These are phyloP conservation scores for Zymoseptoria crescenta DNA, from an alignment of 2,329 filamentous ascomycete species.

Conservation along the genomic window DNA sequence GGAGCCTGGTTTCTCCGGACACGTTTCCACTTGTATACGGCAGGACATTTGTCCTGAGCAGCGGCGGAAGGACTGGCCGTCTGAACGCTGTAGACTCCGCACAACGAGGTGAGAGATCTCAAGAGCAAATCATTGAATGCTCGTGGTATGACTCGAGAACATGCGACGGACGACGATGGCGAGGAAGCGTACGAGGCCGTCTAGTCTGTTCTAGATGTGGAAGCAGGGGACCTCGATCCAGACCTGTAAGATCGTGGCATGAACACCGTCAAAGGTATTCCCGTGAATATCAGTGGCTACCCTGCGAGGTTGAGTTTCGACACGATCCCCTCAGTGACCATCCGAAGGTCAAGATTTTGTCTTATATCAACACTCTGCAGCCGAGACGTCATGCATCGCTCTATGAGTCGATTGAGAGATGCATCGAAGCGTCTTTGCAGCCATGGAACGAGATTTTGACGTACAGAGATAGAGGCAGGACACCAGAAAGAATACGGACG, in stretches of 20 bases:
- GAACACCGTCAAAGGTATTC: slow-evolving; percentile 1
- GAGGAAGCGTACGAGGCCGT: neutral
- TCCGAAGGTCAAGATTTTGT: slow-evolving; percentile 6
- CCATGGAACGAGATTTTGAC: slow-evolving; percentile 11
- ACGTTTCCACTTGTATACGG: slow-evolving; percentile 21
- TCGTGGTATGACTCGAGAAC: neutral
- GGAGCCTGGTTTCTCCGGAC: slow-evolving; percentile 28
- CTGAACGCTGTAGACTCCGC: neutral
- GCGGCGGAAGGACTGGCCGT: slow-evolving; percentile 1
- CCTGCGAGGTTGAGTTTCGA: slow-evolving; percentile 5
- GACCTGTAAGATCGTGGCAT: neutral
- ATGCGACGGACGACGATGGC: neutral
- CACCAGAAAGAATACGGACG: neutral
- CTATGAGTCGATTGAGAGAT: slow-evolving; percentile 8
- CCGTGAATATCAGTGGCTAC: slow-evolving; percentile 4
- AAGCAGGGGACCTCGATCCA: neutral
- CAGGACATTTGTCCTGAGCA: slow-evolving; percentile 11
- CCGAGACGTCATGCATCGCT: neutral
- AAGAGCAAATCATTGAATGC: neutral
- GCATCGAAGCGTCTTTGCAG: slow-evolving; percentile 3
- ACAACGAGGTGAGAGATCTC: neutral
- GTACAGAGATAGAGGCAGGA: neutral
- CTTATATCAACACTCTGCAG: slow-evolving; percentile 12
- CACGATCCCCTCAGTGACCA: neutral
- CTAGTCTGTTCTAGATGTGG: neutral